Percentiles rank a stretch among this genome's conserved stretches.
phyloP scores from a whole-genome alignment of 1,284 basidiomycete species.

The Paramarasmius palmivorus region DNA sequence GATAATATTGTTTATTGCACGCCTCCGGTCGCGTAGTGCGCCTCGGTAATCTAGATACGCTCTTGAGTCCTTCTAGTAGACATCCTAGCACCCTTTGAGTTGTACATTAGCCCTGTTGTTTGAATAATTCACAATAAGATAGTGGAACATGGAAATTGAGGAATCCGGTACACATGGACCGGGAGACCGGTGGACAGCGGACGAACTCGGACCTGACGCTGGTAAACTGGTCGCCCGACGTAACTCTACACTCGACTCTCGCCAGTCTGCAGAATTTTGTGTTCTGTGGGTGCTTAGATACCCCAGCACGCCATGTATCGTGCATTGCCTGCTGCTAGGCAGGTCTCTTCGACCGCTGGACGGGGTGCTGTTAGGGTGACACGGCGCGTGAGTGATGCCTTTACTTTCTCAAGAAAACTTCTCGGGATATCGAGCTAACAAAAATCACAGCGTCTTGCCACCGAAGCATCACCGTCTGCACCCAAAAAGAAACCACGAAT shows the following conservation, averaged over 20 bases:
- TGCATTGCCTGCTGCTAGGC: slow-evolving; percentile 53
- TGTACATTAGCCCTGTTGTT: slow-evolving; percentile 3
- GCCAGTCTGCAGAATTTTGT: not conserved
- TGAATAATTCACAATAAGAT: too few species aligned
- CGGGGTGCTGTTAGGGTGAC: slow-evolving; percentile 47
- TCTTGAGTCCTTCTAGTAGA: not conserved
- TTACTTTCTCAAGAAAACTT: not conserved
- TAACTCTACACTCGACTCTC: not conserved
- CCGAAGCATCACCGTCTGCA: slow-evolving; percentile 39
- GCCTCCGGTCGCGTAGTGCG: slow-evolving; percentile 19
- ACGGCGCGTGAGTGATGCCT: slow-evolving; percentile 56
- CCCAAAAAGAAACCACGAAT: slow-evolving; percentile 56
- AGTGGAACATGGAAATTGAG: too few species aligned
- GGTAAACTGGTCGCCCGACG: too few species aligned
- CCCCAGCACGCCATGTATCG: slow-evolving; percentile 51
- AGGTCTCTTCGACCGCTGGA: slow-evolving; percentile 45
- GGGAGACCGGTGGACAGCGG: too few species aligned
- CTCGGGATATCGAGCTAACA: not conserved
- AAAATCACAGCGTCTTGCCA: slow-evolving; percentile 52
- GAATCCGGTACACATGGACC: too few species aligned
- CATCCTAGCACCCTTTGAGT: not conserved
- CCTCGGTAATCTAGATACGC: too few species aligned
- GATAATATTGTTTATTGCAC: slow-evolving; percentile 56
- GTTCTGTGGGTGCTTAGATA: slow-evolving; percentile 2
- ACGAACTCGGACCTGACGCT: too few species aligned